phyloP scores from a whole-genome alignment of 139 green algal species.

The Yamagishiella unicocca region DNA sequence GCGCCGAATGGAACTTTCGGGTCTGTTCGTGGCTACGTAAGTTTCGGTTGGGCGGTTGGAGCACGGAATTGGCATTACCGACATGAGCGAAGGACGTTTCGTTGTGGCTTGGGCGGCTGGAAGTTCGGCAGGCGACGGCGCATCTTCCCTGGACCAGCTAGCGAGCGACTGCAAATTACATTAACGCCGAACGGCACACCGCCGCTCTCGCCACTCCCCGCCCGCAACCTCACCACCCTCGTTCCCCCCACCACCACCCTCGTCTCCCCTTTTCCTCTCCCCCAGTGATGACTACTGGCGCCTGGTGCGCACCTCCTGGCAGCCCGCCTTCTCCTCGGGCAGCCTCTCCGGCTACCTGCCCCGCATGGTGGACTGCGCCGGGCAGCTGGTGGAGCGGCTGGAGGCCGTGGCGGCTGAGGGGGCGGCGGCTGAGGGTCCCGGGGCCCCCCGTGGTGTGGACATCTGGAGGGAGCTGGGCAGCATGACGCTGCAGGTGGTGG shows the following conservation, averaged over 20 bases:
- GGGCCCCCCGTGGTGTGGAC: conserved; percentile 55
- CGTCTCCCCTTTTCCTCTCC: not conserved
- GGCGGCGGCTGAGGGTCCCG: conserved; percentile 7
- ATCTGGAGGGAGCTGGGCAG: conserved; percentile 60
- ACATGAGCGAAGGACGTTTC: not conserved
- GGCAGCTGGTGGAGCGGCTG: conserved; percentile 46
- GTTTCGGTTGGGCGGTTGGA: not conserved
- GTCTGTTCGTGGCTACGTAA: not conserved
- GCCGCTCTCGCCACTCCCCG: too few relatives aligned
- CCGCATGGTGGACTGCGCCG: conserved; percentile 63
- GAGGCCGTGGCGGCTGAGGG: not conserved
- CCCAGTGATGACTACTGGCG: conserved; percentile 60
- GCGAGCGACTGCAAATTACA: too few relatives aligned
- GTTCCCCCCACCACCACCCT: not conserved
- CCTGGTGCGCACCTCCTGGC: conserved; percentile 56
- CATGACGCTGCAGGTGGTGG: conserved; percentile 74
- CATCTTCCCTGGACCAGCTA: not conserved
- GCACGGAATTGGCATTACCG: too few relatives aligned
- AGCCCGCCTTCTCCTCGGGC: conserved; percentile 63
- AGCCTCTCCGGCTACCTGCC: conserved; percentile 60
- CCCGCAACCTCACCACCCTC: not conserved
- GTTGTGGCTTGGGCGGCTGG: not conserved
- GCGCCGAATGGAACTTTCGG: not conserved
- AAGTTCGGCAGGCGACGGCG: not conserved
- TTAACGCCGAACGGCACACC: too few relatives aligned